Conservation (phyloP, 345 rosid genomes). For the Pistacia atlantica region DNA sequence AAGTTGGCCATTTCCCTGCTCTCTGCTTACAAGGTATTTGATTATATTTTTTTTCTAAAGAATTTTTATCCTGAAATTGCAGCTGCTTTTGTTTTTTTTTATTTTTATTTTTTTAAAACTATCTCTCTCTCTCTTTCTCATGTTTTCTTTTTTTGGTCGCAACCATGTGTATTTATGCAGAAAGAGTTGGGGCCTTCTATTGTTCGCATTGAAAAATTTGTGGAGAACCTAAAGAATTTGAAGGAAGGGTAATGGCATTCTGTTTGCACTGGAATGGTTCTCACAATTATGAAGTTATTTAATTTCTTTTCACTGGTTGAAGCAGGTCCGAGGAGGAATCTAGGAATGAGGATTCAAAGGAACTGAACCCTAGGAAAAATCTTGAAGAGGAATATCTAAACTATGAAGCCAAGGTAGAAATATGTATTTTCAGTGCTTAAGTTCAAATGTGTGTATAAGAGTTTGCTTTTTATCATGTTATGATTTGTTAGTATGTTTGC, state of each 20-base stretch:
- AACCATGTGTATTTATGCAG: slow-evolving; percentile 42
- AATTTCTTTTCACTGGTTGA: slow-evolving; percentile 17
- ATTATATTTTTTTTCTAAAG: background rate
- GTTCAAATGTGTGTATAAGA: background rate
- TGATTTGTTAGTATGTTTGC: background rate
- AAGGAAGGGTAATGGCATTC: slow-evolving; percentile 53
- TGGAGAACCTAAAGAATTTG: slow-evolving; percentile 80
- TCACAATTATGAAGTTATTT: slow-evolving; percentile 24
- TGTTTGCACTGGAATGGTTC: slow-evolving; percentile 12
- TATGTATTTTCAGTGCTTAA: slow-evolving; percentile 1
- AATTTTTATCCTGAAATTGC: background rate
- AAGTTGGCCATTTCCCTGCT: slow-evolving; percentile 71
- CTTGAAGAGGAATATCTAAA: slow-evolving; percentile 92
- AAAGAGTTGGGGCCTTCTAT: slow-evolving; percentile 79
- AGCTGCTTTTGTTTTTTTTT: background rate
- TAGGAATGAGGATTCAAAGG: slow-evolving; percentile 50
- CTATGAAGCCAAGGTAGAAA: slow-evolving; percentile 80
- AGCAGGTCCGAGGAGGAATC: slow-evolving; percentile 61
- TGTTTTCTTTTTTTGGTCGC: background rate
- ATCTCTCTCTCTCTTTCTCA: slow-evolving; percentile 7
- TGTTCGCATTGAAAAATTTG: slow-evolving; percentile 70
- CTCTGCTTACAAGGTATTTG: slow-evolving; percentile 68
- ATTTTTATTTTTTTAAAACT: background rate
- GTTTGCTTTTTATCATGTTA: background rate
- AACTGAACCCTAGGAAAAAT: slow-evolving; percentile 68